Base-by-base conservation (phyloP, 2,329 filamentous ascomycete species). In the Coniochaeta sp. region DNA sequence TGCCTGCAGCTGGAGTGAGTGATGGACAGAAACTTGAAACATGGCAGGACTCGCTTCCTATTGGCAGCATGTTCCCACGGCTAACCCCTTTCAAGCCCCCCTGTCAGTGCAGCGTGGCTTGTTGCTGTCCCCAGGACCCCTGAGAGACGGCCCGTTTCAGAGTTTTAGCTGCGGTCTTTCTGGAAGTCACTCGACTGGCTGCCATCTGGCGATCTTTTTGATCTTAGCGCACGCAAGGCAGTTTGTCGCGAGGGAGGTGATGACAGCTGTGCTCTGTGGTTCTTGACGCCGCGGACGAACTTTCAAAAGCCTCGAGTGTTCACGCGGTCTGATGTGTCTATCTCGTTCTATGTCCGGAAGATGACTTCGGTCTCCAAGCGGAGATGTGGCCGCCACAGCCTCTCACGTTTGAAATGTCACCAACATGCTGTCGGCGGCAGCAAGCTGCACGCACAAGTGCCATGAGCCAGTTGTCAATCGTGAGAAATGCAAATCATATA, bases 1-100 rank as follows among this genome's bases (percentile, higher is more conserved):
- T 30, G 16, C 45, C 26, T 48, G 28, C 45, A 31, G 45, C 28
- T 48, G 45, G n/a, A n/a, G n/a, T n/a, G n/a, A n/a, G n/a, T n/a
- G n/a, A n/a, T n/a, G n/a, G 9, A 18, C n/a, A 30, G 45, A 31
- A 48, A 28, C 24, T 16, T 31, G 28, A 48, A 31, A 31, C 26
- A 14, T 18, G 24, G 2, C 4, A 14, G 26, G 28, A 48, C 24
- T 14, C 28, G 14, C 14, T 30, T 30, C 28, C 28, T 31, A 48
- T 48, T 48, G 45, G 45, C 18, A 16, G 45, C 3, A 31, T 18
- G 45, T 48, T 30, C 45, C 26, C 28, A 13, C 45, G 18, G 10
- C 30, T 20, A n/a, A n/a, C 38, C 38, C 38, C 38, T 42, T 42
- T 24, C 22, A 14, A 9, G 8, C 20, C n/a, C n/a, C n/a, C 38